Percentiles rank a stretch among this genome's conserved stretches.
Conservation (phyloP, 139 green algal species). For the Tetraselmis chui region DNA sequence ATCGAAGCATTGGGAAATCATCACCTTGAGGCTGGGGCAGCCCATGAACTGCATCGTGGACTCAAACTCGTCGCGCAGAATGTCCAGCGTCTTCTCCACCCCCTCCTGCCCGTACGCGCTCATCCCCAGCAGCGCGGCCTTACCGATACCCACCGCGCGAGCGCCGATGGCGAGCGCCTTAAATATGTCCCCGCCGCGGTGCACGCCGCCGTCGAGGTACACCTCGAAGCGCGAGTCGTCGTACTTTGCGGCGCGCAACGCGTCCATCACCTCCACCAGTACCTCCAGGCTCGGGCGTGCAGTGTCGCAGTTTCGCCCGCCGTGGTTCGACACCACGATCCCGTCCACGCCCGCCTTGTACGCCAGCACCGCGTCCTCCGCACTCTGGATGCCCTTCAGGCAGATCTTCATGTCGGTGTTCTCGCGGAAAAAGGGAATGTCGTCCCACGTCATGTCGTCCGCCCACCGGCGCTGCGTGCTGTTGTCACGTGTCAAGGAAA, state of each 20-base stretch:
- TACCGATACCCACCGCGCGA: conserved; percentile 10
- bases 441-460: conserved; percentile 12
- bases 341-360: conserved; percentile 6
- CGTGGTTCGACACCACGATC: conserved; percentile 13
- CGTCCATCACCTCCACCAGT: conserved; percentile 10
- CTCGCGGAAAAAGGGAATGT: not conserved
- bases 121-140: conserved; percentile 6
- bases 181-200: conserved; percentile 9
- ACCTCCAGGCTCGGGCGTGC: conserved; percentile 6
- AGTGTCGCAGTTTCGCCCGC: conserved; percentile 9
- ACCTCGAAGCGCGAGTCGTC: conserved; percentile 3
- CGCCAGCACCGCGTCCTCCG: conserved; percentile 5
- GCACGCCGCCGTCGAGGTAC: conserved; percentile 6
- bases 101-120: conserved; percentile 11
- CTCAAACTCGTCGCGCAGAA: conserved; percentile 7
- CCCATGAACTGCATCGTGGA: conserved; percentile 13
- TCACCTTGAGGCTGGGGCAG: not conserved
- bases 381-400: conserved; percentile 8
- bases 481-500: no score
- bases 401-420: not conserved
- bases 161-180: conserved; percentile 11
- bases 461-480: conserved; percentile 11
- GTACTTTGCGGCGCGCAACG: conserved; percentile 1
- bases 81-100: conserved; percentile 11
- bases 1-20: no score